These are phyloP conservation scores for Penicillium sp. DNA, from an alignment of 2,329 filamentous ascomycete species.

Conservation along the genomic window DNA sequence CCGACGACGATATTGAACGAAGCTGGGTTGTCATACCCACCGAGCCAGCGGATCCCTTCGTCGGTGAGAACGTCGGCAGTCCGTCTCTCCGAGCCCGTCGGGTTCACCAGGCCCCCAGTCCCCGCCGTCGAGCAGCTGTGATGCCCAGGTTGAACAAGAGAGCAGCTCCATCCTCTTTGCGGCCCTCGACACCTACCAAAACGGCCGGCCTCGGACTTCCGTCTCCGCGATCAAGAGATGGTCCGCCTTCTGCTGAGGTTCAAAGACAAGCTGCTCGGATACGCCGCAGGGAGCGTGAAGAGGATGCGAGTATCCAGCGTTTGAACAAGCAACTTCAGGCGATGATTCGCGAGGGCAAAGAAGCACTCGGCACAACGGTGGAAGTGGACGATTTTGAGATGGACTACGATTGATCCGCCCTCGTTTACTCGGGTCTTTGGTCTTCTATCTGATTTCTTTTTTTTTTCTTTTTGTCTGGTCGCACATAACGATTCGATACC, in stretches of 20 bases:
- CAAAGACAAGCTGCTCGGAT: constrained; percentile 70
- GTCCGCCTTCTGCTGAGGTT: constrained; percentile 56
- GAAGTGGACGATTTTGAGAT: constrained; percentile 57
- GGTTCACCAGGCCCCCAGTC: constrained; percentile 21
- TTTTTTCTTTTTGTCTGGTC: constrained; percentile 4
- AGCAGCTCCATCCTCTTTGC: constrained; percentile 15
- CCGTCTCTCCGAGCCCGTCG: constrained; percentile 20
- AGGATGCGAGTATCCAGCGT: constrained; percentile 73
- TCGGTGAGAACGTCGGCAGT: constrained; percentile 11
- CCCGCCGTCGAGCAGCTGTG: constrained; percentile 26
- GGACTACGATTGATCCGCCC: constrained; percentile 30
- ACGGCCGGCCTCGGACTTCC: constrained; percentile 13
- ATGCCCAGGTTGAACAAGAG: constrained; percentile 28
- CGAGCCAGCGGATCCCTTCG: constrained; percentile 18
- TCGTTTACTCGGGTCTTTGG: background rate
- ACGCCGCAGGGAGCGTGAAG: constrained; percentile 69
- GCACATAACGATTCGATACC: constrained; percentile 25
- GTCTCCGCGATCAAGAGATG: constrained; percentile 32
- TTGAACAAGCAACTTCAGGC: constrained; percentile 77
- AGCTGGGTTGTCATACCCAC: constrained; percentile 69
- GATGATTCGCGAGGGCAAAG: constrained; percentile 85
- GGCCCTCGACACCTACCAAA: constrained; percentile 26
- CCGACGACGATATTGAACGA: constrained; percentile 55
- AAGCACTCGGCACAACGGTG: constrained; percentile 74
- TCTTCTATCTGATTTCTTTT: background rate